Evolutionary conservation across 345 rosid species (phyloP), one percentile per base, ranked within the genome.

Genomic region (Stellera chamaejasme): DNA sequence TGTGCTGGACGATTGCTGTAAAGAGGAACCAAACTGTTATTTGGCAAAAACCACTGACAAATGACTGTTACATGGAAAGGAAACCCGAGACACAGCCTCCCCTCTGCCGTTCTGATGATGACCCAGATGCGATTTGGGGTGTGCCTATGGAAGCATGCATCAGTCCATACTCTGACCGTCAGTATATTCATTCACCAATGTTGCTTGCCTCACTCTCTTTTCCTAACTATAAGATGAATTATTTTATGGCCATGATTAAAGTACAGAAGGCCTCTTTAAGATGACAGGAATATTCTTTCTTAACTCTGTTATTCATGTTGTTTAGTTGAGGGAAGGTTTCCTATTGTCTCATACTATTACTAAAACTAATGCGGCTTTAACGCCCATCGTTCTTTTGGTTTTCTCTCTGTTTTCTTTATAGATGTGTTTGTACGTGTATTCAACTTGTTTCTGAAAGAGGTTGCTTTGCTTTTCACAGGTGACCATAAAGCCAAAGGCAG

Each of bases 1-100:
- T 93, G 99, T 93, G 99, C 60, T 93, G 99, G 99, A 90, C 75
- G 64, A 74, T 93, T 58, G 99, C 97, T 60, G 69, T 79, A 10
- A 93, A 87, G 78, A 80, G 73, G 79, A 85, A 93, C 74, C 99
- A 93, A 72, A 93, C 99, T 51, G 99, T 89, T 28, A 75, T 93
- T 68, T 93, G 97, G 99, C 92, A 81, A 72, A 93, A 89, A 67
- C 97, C 97, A 45, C 75, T 89, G 39, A 89, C 76, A 54, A 89
- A 89, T 77, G 96, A 89, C 65, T 93, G 99, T 72, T 93, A 84
- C 64, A 58, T 67, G 82, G 71, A 79, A 67, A 77, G 99, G 79
- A 80, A 76, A 50, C 82, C 92, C 6, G 97, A 90, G 45, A 80
- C 90, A 6, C 87, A 71, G 51, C 99, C 99, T 66, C 99, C 97